These are phyloP conservation scores for Backusella morwellensis DNA, from an alignment of 192 early-diverging fungal species.

Conservation along the genomic window DNA sequence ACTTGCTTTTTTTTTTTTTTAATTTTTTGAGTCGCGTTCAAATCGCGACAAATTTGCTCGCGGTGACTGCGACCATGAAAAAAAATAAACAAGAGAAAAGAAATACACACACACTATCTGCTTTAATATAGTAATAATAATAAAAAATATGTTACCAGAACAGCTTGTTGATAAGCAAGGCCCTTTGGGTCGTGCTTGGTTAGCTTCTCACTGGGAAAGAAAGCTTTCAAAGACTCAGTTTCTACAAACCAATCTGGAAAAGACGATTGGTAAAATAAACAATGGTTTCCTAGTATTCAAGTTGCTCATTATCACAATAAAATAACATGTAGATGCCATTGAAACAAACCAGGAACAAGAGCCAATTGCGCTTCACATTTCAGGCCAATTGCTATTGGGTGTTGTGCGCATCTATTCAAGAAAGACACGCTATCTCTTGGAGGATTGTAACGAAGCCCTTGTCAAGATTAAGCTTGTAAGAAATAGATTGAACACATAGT, in stretches of 20 bases:
- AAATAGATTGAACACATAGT: neutral
- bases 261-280: conserved; percentile 65
- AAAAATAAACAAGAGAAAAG: neutral
- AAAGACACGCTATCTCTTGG: conserved; percentile 93
- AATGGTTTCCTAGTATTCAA: neutral
- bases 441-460: conserved; percentile 96
- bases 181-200: conserved; percentile 94
- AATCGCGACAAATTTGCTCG: neutral
- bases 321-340: conserved; percentile 63
- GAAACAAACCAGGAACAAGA: conserved; percentile 69
- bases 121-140: neutral
- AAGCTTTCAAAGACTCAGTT: conserved; percentile 96
- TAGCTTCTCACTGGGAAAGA: conserved; percentile 96
- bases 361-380: conserved; percentile 90
- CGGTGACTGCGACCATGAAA: neutral
- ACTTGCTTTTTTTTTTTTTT: neutral
- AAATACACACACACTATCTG: neutral
- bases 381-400: conserved; percentile 94
- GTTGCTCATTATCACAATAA: neutral
- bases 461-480: conserved; percentile 92
- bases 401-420: conserved; percentile 94
- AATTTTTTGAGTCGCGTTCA: neutral
- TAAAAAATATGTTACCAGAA: conserved; percentile 50
- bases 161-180: conserved; percentile 82
- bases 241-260: conserved; percentile 88